These are phyloP conservation scores for Coemansia pectinata DNA, from an alignment of 192 early-diverging fungal species.

Conservation along the genomic window DNA sequence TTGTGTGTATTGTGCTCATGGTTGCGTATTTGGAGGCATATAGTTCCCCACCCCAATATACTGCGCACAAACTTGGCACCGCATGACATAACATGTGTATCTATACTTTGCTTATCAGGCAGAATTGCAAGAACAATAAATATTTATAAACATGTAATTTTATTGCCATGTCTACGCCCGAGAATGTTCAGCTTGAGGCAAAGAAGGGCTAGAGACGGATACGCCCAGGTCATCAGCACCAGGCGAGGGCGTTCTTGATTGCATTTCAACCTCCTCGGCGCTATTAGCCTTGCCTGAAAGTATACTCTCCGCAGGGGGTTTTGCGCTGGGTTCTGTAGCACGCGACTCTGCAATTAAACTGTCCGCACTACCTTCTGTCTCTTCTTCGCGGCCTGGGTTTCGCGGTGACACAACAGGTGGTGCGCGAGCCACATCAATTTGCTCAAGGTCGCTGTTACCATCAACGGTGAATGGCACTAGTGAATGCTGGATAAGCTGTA, in stretches of 20 bases:
- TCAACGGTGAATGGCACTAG: slow-evolving; percentile 22
- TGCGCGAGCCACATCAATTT: neutral
- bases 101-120: too few relatives aligned
- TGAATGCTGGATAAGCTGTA: slow-evolving; percentile 29
- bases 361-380: neutral
- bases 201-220: neutral
- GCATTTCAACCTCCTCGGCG: slow-evolving; percentile 11
- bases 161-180: neutral
- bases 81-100: neutral
- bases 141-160: neutral
- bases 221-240: neutral
- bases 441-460: neutral
- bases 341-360: neutral
- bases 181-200: neutral
- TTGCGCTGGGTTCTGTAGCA: neutral
- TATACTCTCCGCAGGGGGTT: neutral
- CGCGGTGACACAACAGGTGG: neutral
- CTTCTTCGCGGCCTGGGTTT: neutral
- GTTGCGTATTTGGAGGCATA: neutral
- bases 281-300: neutral
- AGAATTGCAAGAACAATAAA: too few relatives aligned
- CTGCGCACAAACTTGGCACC: neutral
- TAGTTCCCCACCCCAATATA: neutral
- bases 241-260: slow-evolving; percentile 2
- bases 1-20: neutral